phyloP scores from a whole-genome alignment of 1,284 basidiomycete species.

The Ustilago nuda region DNA sequence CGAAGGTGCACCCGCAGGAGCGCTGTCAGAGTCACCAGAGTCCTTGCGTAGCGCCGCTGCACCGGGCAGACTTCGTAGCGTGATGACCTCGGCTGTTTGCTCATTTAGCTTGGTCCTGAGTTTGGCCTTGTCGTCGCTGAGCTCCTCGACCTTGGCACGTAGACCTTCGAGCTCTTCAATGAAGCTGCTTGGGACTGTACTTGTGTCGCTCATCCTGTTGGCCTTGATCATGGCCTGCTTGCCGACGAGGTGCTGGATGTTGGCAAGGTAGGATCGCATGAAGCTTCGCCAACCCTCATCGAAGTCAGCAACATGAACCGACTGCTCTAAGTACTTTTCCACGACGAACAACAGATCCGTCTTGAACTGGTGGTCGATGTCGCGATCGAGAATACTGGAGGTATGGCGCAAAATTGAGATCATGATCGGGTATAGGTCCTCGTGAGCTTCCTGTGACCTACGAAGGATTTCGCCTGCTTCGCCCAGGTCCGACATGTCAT shows the following conservation, averaged over 20 bases:
- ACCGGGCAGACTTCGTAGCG: slow-evolving; percentile 74
- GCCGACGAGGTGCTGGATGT: slow-evolving; percentile 79
- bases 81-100: slow-evolving; percentile 77
- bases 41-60: slow-evolving; percentile 30
- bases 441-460: slow-evolving; percentile 50
- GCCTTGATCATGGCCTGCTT: slow-evolving; percentile 74
- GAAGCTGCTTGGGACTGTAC: slow-evolving; percentile 72
- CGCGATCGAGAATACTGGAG: slow-evolving; percentile 74
- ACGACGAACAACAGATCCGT: slow-evolving; percentile 75
- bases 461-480: slow-evolving; percentile 49
- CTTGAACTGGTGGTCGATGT: slow-evolving; percentile 76
- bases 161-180: slow-evolving; percentile 77
- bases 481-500: slow-evolving; percentile 37
- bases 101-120: slow-evolving; percentile 75
- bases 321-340: slow-evolving; percentile 78
- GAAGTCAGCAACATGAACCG: slow-evolving; percentile 75
- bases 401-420: slow-evolving; percentile 73
- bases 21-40: slow-evolving; percentile 16
- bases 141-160: slow-evolving; percentile 74
- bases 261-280: slow-evolving; percentile 75
- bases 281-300: slow-evolving; percentile 77
- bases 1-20: slow-evolving; percentile 14
- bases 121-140: slow-evolving; percentile 76
- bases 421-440: slow-evolving; percentile 66
- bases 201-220: slow-evolving; percentile 71